These are phyloP conservation scores for Mucor irregularis DNA, from an alignment of 371 early-diverging fungal species.

Conservation along the genomic window DNA sequence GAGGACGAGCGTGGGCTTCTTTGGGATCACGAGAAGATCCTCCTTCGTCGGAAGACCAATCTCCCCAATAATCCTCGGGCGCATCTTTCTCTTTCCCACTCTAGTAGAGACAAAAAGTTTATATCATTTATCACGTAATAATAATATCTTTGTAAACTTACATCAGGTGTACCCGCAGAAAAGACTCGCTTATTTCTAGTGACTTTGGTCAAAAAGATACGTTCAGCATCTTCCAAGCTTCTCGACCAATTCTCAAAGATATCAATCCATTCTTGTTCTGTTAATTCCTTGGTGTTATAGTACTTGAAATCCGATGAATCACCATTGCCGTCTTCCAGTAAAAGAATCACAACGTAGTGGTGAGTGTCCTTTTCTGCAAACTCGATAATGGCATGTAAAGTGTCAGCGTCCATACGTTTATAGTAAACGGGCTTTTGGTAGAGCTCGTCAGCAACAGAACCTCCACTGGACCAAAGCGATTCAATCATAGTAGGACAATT, in stretches of 20 bases:
- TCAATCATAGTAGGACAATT: constrained; percentile 36
- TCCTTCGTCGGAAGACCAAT: constrained; percentile 51
- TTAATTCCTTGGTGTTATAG: constrained; percentile 42
- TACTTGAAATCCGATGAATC: constrained; percentile 46
- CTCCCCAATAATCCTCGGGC: constrained; percentile 52
- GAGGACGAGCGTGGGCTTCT: neutral
- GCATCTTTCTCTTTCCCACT: constrained; percentile 18
- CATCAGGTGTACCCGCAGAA: constrained; percentile 21
- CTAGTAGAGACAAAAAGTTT: too few species aligned
- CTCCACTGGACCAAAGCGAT: constrained; percentile 23
- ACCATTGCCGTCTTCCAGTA: constrained; percentile 28
- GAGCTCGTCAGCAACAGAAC: constrained; percentile 10
- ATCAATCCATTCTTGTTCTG: constrained; percentile 40
- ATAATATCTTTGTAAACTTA: constrained; percentile 1
- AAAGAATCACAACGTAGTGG: constrained; percentile 39
- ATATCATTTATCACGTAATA: too few species aligned
- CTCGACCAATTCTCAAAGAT: constrained; percentile 53
- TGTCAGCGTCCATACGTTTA: constrained; percentile 46
- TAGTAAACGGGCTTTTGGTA: constrained; percentile 43
- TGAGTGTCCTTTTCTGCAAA: constrained; percentile 28
- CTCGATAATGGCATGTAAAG: constrained; percentile 40
- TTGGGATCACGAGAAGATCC: neutral
- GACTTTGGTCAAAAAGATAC: constrained; percentile 35
- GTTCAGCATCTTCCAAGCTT: constrained; percentile 69
- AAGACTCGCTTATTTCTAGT: constrained; percentile 19